Evolutionary conservation across 139 green algal genomes (phyloP).

Genomic region (Coccomyxa sp.): DNA sequence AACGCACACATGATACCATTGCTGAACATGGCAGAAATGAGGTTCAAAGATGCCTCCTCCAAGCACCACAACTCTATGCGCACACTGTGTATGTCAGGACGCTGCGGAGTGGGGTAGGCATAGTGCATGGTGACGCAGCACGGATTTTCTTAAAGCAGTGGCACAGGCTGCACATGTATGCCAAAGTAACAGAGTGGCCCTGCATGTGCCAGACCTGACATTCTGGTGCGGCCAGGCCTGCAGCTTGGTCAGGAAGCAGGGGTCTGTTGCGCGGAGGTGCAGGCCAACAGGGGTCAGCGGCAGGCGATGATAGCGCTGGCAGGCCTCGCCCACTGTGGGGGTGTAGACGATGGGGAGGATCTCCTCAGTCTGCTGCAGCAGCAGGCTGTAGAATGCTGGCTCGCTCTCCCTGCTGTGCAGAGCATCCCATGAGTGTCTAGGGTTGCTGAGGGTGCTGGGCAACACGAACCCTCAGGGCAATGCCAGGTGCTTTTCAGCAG

Average conservation of each 20-base stretch:
- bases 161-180: background rate
- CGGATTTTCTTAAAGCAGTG: background rate
- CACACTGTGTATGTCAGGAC: background rate
- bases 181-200: too few species aligned
- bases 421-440: background rate
- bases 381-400: conserved; percentile 53
- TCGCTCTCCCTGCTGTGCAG: background rate
- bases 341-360: conserved; percentile 89
- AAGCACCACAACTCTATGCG: background rate
- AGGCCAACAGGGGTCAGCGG: conserved; percentile 22
- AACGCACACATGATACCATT: background rate
- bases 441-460: background rate
- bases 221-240: conserved; percentile 33
- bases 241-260: conserved; percentile 37
- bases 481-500: background rate
- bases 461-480: background rate
- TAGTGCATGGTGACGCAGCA: background rate
- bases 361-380: conserved; percentile 65
- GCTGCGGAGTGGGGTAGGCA: background rate
- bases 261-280: conserved; percentile 23
- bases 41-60: background rate
- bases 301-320: conserved; percentile 68
- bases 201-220: conserved; percentile 15
- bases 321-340: conserved; percentile 92
- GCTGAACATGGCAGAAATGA: background rate